Evolutionary conservation across 1,139 yeast species (phyloP), one percentile per base, ranked within the genome.

Genomic region (Pichia sp.): DNA sequence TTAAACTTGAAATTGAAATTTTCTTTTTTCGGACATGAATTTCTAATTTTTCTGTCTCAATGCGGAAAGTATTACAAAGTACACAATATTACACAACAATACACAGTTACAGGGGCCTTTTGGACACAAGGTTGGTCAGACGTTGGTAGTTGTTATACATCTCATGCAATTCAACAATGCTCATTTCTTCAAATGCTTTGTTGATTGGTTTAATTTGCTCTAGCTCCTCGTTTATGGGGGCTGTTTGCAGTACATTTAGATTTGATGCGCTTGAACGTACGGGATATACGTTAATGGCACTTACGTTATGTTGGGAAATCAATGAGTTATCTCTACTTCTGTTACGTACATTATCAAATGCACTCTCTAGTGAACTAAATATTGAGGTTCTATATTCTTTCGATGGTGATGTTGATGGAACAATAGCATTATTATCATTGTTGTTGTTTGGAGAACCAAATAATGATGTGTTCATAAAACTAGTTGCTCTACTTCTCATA

Each of bases 401-500:
- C 11, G 49, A 30, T 14, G 51, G 53, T 11, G 53, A 47, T 27
- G 29, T 27, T 16, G 34, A 34, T 28, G 43, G 25, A 36, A 36
- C 4, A 1, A 19, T 18, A 22, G 33, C 8, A 36, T 10, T 25
- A 9, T 22, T 16, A 25, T 34, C 16, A 30, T 22, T 38, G 44
- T 42, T 34, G 25, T 29, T 42, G 13, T 29, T 33, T 25, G 58
- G 55, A 3, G 58, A 50, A 10, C 62, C 61, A 48, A 64, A 63
- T 7, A 65, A 45, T 3, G 63, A 58, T 0, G 60, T 50, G 34
- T 47, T 63, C 34, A 64, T 64, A 22, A 66, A 56, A 52, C 68
- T 66, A 2, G 68, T 53, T 0, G 67, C 62, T 18, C 69, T 50
- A 46, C 67, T 65, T 43, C 68, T 56, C 46, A 58, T 60, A 27